Conservation (phyloP, 495 filamentous ascomycete species). For the Xylaria sp. region DNA sequence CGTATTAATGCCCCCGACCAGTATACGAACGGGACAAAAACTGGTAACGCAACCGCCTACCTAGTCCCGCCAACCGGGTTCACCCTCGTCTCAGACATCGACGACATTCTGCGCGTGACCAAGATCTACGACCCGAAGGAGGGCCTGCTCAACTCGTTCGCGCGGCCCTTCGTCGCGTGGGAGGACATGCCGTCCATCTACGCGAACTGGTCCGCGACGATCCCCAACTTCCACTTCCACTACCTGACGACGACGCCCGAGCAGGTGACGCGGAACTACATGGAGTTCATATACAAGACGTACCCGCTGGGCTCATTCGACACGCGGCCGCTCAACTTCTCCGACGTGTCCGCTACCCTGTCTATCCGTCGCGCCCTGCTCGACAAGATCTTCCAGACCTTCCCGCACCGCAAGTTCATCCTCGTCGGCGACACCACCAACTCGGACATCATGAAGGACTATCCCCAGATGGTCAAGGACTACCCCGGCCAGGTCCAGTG, state of each 20-base stretch:
- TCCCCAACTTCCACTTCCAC: slow-evolving; percentile 77
- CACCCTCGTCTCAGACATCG: slow-evolving; percentile 77
- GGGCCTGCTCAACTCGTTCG: slow-evolving; percentile 79
- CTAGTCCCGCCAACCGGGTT: slow-evolving; percentile 71
- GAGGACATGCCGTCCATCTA: slow-evolving; percentile 81
- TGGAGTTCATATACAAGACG: slow-evolving; percentile 78
- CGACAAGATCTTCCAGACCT: slow-evolving; percentile 74
- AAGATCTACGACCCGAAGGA: slow-evolving; percentile 79
- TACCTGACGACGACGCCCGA: slow-evolving; percentile 86
- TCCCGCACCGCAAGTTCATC: slow-evolving; percentile 75
- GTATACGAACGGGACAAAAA: slow-evolving; percentile 65
- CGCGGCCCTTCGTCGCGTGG: slow-evolving; percentile 72
- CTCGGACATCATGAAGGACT: slow-evolving; percentile 76
- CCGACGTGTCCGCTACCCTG: slow-evolving; percentile 72
- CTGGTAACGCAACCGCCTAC: slow-evolving; percentile 78
- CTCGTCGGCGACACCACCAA: slow-evolving; percentile 81
- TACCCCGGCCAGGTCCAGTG: slow-evolving; percentile 77
- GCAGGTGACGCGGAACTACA: slow-evolving; percentile 78
- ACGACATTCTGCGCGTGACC: slow-evolving; percentile 82
- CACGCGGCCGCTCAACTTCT: slow-evolving; percentile 80
- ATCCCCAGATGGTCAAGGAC: slow-evolving; percentile 68
- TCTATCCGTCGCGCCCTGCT: slow-evolving; percentile 72
- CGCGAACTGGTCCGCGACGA: slow-evolving; percentile 65
- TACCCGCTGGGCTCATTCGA: slow-evolving; percentile 78
- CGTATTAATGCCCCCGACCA: slow-evolving; percentile 5